These are phyloP conservation scores for Cyberlindnera meyerae DNA, from an alignment of 805 yeast species.

Conservation along the genomic window DNA sequence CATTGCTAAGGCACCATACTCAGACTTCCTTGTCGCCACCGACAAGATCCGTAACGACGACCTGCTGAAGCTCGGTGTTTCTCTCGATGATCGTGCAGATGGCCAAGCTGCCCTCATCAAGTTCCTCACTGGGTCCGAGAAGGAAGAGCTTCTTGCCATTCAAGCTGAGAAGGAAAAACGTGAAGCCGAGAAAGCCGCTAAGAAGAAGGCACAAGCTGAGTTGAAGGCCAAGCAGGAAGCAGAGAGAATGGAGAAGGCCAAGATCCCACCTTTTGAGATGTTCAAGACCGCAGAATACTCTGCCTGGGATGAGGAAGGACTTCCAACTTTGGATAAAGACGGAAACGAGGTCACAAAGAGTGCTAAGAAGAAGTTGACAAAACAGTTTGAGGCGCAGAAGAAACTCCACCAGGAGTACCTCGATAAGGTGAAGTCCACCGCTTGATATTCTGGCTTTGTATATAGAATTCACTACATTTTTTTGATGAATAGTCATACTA, in stretches of 20 bases:
- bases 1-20: slow-evolving; percentile 48
- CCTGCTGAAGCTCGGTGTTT: slow-evolving; percentile 68
- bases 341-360: slow-evolving; percentile 88
- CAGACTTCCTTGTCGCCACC: slow-evolving; percentile 58
- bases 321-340: slow-evolving; percentile 69
- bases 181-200: slow-evolving; percentile 52
- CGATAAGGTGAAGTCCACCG: neutral
- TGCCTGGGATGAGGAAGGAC: slow-evolving; percentile 81
- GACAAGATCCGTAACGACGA: slow-evolving; percentile 73
- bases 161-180: slow-evolving; percentile 54
- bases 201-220: slow-evolving; percentile 52
- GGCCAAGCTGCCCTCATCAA: slow-evolving; percentile 80
- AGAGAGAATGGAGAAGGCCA: slow-evolving; percentile 63
- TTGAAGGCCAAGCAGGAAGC: slow-evolving; percentile 57
- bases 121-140: slow-evolving; percentile 67
- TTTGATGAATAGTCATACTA: too few species aligned
- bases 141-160: slow-evolving; percentile 49
- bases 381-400: slow-evolving; percentile 74
- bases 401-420: slow-evolving; percentile 71
- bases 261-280: slow-evolving; percentile 64
- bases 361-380: slow-evolving; percentile 73
- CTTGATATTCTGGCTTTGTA: too few species aligned
- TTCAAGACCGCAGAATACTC: slow-evolving; percentile 60
- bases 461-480: neutral
- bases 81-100: slow-evolving; percentile 81